A percentile compares a stretch with the other conserved stretches of the same genome.
These are phyloP conservation scores for Leishmania amazonensis DNA, from an alignment of 208 protist species.

Conservation along the genomic window DNA sequence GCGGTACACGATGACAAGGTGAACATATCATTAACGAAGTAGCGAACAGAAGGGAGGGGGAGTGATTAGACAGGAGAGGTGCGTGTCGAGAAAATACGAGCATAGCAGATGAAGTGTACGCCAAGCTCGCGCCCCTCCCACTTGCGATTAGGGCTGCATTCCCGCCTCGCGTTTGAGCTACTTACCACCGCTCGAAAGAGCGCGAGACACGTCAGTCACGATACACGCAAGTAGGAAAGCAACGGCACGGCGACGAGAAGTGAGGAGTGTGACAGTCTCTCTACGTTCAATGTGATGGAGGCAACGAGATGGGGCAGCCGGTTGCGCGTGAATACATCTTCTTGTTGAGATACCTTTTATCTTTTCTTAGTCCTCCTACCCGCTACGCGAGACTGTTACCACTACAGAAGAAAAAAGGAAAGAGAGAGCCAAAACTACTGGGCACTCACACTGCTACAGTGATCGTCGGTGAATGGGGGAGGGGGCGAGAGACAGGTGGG, in stretches of 20 bases:
- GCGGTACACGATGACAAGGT: conserved; percentile 8
- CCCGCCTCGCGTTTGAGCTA: neutral
- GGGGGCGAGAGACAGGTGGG: neutral
- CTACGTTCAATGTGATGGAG: neutral
- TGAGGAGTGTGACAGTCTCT: neutral
- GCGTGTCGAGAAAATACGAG: neutral
- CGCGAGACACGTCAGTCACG: neutral
- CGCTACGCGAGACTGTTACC: conserved; percentile 11
- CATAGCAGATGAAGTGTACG: neutral
- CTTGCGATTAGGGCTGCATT: neutral
- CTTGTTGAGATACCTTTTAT: neutral
- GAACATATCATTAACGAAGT: conserved; percentile 21
- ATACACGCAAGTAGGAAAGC: neutral
- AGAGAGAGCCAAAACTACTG: conserved; percentile 16
- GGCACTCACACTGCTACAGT: conserved; percentile 13
- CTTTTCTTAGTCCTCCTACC: neutral
- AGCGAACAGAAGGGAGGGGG: neutral
- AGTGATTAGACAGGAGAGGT: conserved; percentile 1
- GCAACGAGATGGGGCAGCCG: neutral
- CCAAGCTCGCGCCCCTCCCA: neutral
- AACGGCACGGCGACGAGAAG: neutral
- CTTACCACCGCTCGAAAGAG: neutral
- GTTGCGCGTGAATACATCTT: conserved; percentile 4
- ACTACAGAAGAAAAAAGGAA: conserved; percentile 7
- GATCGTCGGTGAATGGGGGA: neutral